phyloP scores from a whole-genome alignment of 768 basidiomycete species.

The Lactarius akahatsu region DNA sequence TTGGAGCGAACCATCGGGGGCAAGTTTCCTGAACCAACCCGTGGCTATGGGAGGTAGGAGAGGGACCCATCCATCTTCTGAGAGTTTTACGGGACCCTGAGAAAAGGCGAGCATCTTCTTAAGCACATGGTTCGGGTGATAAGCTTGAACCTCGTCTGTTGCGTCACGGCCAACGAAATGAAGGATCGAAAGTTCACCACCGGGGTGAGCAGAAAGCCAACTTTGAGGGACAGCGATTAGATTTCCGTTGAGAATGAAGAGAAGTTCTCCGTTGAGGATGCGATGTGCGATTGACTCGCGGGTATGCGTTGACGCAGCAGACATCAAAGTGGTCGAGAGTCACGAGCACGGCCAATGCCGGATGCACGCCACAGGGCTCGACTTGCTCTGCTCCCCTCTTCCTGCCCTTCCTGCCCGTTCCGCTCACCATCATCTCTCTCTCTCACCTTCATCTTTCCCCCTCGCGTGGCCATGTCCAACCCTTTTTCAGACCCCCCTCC shows the following conservation, averaged over 20 bases:
- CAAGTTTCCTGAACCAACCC: slow-evolving; percentile 71
- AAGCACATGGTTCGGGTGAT: slow-evolving; percentile 65
- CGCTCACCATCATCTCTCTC: neutral
- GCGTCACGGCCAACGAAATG: slow-evolving; percentile 97
- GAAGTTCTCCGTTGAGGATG: slow-evolving; percentile 71
- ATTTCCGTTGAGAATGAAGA: slow-evolving; percentile 69
- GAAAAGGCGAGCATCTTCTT: slow-evolving; percentile 59
- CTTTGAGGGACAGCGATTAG: slow-evolving; percentile 63
- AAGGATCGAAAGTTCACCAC: slow-evolving; percentile 82
- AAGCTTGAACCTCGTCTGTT: slow-evolving; percentile 91
- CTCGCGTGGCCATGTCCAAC: slow-evolving; percentile 21
- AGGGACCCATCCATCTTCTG: slow-evolving; percentile 62
- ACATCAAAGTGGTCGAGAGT: neutral
- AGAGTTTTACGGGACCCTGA: slow-evolving; percentile 63
- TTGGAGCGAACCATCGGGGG: slow-evolving; percentile 39
- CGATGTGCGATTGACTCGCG: slow-evolving; percentile 62
- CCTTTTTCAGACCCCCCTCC: slow-evolving; percentile 34
- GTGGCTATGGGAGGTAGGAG: slow-evolving; percentile 83
- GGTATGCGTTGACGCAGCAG: neutral
- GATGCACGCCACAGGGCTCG: neutral
- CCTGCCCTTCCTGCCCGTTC: neutral
- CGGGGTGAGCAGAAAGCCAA: slow-evolving; percentile 90
- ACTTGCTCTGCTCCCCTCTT: neutral
- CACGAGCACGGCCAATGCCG: slow-evolving; percentile 1
- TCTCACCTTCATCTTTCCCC: neutral